phyloP scores from a whole-genome alignment of 2,329 filamentous ascomycete genomes.

The Chrysosporium queenslandicum region DNA sequence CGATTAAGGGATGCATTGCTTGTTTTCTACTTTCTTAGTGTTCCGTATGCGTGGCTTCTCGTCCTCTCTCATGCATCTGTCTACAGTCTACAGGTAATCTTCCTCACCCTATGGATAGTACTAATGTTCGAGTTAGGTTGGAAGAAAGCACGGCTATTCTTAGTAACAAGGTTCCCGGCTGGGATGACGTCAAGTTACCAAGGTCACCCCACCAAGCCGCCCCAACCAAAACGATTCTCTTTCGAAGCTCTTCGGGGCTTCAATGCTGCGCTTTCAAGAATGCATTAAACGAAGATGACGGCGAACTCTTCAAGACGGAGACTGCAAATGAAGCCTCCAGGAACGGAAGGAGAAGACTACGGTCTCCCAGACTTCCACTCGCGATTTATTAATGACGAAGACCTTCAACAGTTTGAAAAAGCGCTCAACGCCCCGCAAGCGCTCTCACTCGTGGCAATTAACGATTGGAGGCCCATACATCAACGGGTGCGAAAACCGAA shows the following conservation, averaged over 20 bases:
- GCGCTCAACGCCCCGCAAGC: conserved; percentile 75
- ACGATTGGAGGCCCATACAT: conserved; percentile 89
- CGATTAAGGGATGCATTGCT: no score
- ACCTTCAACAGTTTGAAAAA: conserved; percentile 67
- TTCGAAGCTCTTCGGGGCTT: not conserved
- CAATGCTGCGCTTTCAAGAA: not conserved
- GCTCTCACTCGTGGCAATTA: conserved; percentile 71
- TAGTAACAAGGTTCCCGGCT: no score
- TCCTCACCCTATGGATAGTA: no score
- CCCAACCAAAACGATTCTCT: not conserved
- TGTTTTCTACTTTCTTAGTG: no score
- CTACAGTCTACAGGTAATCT: no score
- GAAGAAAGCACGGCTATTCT: no score
- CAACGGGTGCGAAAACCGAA: conserved; percentile 51
- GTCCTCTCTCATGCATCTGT: no score
- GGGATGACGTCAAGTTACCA: not conserved
- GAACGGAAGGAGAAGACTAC: conserved; percentile 35
- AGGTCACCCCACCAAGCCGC: not conserved
- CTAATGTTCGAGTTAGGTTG: no score
- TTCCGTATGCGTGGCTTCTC: no score
- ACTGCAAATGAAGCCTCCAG: not conserved
- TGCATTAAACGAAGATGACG: not conserved
- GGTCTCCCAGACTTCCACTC: conserved; percentile 67
- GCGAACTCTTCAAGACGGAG: not conserved
- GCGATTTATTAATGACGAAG: conserved; percentile 63